Percentiles rank a stretch among this genome's conserved stretches.
Evolutionary conservation across 768 basidiomycete species (phyloP).

Genomic region (Udeniomyces megalosporus): DNA sequence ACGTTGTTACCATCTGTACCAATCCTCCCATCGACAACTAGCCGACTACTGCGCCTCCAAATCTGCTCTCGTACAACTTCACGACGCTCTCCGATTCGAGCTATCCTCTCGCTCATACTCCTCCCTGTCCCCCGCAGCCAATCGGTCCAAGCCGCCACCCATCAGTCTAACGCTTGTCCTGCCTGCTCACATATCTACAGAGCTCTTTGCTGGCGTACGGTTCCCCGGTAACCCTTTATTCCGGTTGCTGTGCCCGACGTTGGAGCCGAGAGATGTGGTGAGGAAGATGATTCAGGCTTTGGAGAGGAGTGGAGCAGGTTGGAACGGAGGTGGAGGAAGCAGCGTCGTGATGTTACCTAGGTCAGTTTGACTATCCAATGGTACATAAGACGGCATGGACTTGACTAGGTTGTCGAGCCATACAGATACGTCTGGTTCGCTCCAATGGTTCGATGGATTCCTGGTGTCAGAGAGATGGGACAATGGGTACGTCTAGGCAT

Average conservation of each 20-base stretch:
- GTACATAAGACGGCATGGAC: conserved; percentile 18
- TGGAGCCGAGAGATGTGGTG: conserved; percentile 46
- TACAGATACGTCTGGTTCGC: conserved; percentile 41
- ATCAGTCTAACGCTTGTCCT: conserved; percentile 79
- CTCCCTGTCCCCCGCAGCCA: not conserved
- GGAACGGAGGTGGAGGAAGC: conserved; percentile 36
- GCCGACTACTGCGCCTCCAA: conserved; percentile 88
- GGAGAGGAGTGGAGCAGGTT: conserved; percentile 60
- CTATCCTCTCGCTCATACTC: conserved; percentile 28
- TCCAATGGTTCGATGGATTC: conserved; percentile 39
- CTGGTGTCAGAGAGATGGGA: conserved; percentile 37
- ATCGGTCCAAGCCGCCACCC: not conserved
- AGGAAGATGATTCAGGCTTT: conserved; percentile 67
- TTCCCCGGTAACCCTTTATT: conserved; percentile 40
- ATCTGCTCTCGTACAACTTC: conserved; percentile 63
- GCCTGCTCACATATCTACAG: conserved; percentile 63
- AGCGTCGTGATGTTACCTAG: not conserved
- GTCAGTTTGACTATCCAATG: conserved; percentile 17
- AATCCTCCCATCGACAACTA: conserved; percentile 26
- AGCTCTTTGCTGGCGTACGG: conserved; percentile 46
- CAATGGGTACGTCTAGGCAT: conserved; percentile 45
- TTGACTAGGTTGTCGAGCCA: not conserved
- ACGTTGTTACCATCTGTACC: not conserved
- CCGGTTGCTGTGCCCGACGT: conserved; percentile 59
- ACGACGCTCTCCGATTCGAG: conserved; percentile 75